A percentile compares a stretch with the other conserved stretches of the same genome.
Evolutionary conservation across 345 rosid species (phyloP).

Genomic region (Populus deltoides): DNA sequence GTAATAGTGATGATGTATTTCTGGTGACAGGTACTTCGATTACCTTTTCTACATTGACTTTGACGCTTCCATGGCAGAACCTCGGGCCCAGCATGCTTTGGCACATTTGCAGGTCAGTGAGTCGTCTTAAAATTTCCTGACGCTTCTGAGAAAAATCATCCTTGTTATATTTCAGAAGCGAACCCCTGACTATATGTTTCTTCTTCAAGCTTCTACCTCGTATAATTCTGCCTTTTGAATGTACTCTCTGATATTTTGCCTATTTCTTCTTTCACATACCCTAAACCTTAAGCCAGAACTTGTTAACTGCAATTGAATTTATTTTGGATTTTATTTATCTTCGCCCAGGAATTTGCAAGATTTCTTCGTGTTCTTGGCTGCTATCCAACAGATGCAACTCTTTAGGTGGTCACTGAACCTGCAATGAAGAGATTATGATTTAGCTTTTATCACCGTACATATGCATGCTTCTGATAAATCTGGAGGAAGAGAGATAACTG

Average conservation of each 20-base stretch:
- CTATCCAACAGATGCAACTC: conserved; percentile 50
- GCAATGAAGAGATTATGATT: not conserved
- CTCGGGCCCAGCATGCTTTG: conserved; percentile 73
- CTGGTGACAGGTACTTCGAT: conserved; percentile 72
- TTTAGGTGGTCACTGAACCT: not conserved
- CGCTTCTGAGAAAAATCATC: no score
- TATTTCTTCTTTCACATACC: not conserved
- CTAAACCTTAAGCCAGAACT: not conserved
- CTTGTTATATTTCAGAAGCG: not conserved
- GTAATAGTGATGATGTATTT: conserved; percentile 4
- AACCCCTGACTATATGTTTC: not conserved
- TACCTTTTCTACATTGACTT: conserved; percentile 86
- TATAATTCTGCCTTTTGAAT: not conserved
- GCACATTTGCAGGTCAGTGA: conserved; percentile 71
- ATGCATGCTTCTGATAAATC: not conserved
- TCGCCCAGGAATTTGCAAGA: conserved; percentile 64
- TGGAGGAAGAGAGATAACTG: not conserved
- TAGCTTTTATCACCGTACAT: conserved; percentile 10
- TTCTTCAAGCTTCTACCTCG: not conserved
- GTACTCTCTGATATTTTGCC: not conserved
- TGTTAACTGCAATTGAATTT: not conserved
- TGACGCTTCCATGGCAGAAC: conserved; percentile 95
- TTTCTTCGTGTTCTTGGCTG: conserved; percentile 84
- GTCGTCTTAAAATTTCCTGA: not conserved
- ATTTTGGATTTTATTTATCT: not conserved